Base-by-base conservation (phyloP, 805 yeast genomes). In the Candida lessepsii region DNA sequence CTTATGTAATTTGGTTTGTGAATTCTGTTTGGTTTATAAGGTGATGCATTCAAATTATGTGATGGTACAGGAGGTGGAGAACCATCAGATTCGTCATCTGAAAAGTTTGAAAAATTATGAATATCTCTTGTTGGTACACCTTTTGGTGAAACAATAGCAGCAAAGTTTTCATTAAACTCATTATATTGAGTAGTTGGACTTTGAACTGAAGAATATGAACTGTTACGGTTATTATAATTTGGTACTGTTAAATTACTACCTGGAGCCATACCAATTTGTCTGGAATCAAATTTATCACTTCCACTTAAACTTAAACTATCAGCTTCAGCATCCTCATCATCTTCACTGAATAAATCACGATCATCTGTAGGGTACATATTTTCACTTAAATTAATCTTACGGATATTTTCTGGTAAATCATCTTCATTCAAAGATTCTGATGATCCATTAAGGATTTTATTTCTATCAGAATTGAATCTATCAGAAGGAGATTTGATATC, bases 101-200 rank as follows among this genome's bases (percentile, higher is more conserved):
- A 37, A 15, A 33, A 29, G 18, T 18, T 35, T 4, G 27, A 15
- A 15, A 29, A 35, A 25, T 40, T 23, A 16, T 36, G 35, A n/a
- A 20, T 25, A 10, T 30, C 28, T 16, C 40, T 23, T 8, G 34
- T 24, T 25, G 30, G 29, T 9, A 29, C 16, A 24, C 27, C 27
- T 15, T 30, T 30, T 10, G 50, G 50, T 8, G 50, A 38, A 7
- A 47, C 29, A 19, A 42, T 27, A 7, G 46, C 40, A 14, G 15
- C 50, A 48, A 66, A 65, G 41, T 67, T 71, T 40, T 61, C 57
- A 46, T 60, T 66, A 51, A 69, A 65, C 48, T 69, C 72, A 37
- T 61, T 49, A 44, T 65, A 68, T 45, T 69, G 75, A 1, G 73
- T 65, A 59, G 57, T 59, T 6, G 75, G 74, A 4, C 70, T 61